Evolutionary conservation across 306 rosid species (phyloP).

Genomic region (Astragalus glycyphyllos): DNA sequence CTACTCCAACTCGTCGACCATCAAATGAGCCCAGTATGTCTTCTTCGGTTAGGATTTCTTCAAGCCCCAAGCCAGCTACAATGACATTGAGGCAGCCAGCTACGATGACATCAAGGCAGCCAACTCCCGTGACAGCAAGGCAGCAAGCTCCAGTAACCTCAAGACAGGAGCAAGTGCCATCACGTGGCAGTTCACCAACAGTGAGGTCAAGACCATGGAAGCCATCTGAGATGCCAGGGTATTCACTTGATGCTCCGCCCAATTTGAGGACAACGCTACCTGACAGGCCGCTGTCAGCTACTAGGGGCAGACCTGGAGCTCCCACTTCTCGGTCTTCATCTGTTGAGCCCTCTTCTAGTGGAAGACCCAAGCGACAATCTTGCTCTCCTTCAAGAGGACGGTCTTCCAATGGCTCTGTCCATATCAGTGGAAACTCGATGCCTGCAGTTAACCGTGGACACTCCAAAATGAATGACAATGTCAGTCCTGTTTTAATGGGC

Average conservation of each 20-base stretch:
- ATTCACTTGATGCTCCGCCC: conserved; percentile 91
- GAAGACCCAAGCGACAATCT: conserved; percentile 87
- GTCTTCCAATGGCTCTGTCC: conserved; percentile 63
- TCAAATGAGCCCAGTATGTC: conserved; percentile 63
- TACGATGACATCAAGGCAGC: conserved; percentile 57
- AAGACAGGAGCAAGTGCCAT: conserved; percentile 66
- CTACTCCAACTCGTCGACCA: conserved; percentile 91
- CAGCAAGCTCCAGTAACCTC: conserved; percentile 57
- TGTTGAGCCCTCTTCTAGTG: conserved; percentile 76
- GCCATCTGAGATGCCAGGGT: conserved; percentile 95
- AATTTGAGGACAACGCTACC: conserved; percentile 89
- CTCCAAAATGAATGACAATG: conserved; percentile 75
- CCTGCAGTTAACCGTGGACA: conserved; percentile 79
- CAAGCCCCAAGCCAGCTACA: conserved; percentile 64
- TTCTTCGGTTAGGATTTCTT: conserved; percentile 59
- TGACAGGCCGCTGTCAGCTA: conserved; percentile 82
- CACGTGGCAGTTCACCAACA: conserved; percentile 92
- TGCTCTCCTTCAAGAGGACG: conserved; percentile 99
- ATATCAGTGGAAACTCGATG: conserved; percentile 83
- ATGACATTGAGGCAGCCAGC: conserved; percentile 58
- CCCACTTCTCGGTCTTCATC: conserved; percentile 90
- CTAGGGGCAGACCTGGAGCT: conserved; percentile 97
- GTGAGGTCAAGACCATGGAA: conserved; percentile 92
- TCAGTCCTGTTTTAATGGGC: conserved; percentile 85
- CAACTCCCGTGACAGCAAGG: conserved; percentile 52